A percentile compares a stretch with the other conserved stretches of the same genome.
Conservation (phyloP, 2,329 filamentous ascomycete genomes). For the Nemania abortiva region DNA sequence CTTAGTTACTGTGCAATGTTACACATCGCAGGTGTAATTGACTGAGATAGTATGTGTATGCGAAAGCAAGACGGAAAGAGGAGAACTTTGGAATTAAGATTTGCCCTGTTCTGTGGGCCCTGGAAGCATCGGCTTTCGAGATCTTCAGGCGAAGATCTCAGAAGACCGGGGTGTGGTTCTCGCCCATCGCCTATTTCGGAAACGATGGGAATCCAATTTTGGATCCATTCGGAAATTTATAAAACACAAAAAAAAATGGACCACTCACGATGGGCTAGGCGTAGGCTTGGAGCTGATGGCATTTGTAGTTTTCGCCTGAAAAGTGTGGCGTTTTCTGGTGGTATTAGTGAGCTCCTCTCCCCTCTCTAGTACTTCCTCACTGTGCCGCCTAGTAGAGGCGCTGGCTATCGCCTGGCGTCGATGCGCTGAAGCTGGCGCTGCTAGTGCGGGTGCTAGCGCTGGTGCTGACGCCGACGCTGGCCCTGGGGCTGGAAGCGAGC, state of each 20-base stretch:
- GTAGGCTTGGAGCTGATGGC: slow-evolving; percentile 34
- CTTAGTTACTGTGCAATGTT: neutral
- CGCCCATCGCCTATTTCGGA: slow-evolving; percentile 8
- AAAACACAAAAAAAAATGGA: slow-evolving; percentile 25
- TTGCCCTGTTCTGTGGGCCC: neutral
- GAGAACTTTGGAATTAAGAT: neutral
- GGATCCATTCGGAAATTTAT: slow-evolving; percentile 38
- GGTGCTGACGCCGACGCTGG: slow-evolving; percentile 16
- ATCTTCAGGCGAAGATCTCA: slow-evolving; percentile 18
- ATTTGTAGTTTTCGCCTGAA: slow-evolving; percentile 8
- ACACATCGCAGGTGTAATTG: neutral
- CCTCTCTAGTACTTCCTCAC: no score
- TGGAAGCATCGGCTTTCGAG: slow-evolving; percentile 1
- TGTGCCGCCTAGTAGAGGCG: no score
- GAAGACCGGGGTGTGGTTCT: slow-evolving; percentile 21
- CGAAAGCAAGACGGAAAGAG: neutral
- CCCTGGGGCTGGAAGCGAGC: slow-evolving; percentile 34
- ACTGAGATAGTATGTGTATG: slow-evolving; percentile 12
- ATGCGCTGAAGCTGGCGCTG: slow-evolving; percentile 13
- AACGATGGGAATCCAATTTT: slow-evolving; percentile 29
- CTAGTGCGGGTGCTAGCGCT: neutral
- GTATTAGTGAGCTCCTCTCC: slow-evolving; percentile 2
- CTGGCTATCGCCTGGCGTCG: neutral
- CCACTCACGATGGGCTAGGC: slow-evolving; percentile 43
- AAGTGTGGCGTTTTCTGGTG: slow-evolving; percentile 9